phyloP scores from a whole-genome alignment of 495 filamentous ascomycete genomes.

The Usnea hakonensis region DNA sequence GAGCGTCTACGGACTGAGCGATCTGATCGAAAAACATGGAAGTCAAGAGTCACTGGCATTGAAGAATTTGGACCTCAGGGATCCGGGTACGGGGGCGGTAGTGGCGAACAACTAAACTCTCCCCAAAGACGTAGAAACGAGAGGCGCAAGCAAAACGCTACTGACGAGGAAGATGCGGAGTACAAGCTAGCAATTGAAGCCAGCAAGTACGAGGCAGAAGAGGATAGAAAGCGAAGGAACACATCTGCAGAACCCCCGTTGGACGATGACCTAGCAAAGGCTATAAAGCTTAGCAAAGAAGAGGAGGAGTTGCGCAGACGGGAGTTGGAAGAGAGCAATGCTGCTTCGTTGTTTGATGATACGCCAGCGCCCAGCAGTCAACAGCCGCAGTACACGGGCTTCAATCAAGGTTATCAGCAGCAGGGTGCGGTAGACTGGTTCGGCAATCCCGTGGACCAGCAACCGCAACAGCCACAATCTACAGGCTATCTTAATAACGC shows the following conservation, averaged over 20 bases:
- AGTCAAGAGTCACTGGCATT: constrained; percentile 86
- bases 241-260: constrained; percentile 42
- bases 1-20: constrained; percentile 88
- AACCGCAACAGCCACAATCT: constrained; percentile 58
- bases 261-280: constrained; percentile 84
- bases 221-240: constrained; percentile 67
- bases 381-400: constrained; percentile 72
- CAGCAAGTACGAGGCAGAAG: constrained; percentile 91
- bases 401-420: constrained; percentile 96
- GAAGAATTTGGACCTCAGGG: constrained; percentile 62
- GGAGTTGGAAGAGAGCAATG: constrained; percentile 86
- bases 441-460: constrained; percentile 78
- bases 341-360: constrained; percentile 80
- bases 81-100: constrained; percentile 30
- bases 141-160: constrained; percentile 34
- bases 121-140: constrained; percentile 37
- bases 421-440: constrained; percentile 93
- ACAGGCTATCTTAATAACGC: constrained; percentile 82
- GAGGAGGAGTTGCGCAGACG: constrained; percentile 82
- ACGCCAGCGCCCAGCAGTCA: constrained; percentile 50
- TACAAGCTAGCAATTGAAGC: constrained; percentile 91
- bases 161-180: constrained; percentile 86
- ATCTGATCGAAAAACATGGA: constrained; percentile 89
- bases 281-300: constrained; percentile 92
- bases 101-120: constrained; percentile 28